phyloP scores from a whole-genome alignment of 371 early-diverging fungal genomes.

The Mucor plumbeus region DNA sequence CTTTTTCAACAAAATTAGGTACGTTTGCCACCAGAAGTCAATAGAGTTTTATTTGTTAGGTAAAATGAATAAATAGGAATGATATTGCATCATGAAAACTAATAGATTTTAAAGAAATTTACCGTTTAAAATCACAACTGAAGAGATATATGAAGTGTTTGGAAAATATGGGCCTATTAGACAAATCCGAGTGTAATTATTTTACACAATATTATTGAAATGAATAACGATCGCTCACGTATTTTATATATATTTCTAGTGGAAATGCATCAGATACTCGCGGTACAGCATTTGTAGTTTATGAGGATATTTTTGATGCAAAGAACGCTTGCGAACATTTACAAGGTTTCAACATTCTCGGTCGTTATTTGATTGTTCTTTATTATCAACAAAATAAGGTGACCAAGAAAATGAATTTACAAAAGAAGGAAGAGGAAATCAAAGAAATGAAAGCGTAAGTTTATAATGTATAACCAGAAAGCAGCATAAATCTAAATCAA shows the following conservation, averaged over 20 bases:
- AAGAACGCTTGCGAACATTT: conserved; percentile 96
- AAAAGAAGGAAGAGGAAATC: conserved; percentile 86
- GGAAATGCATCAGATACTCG: conserved; percentile 88
- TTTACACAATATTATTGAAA: not conserved
- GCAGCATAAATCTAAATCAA: no score
- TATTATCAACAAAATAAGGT: conserved; percentile 88
- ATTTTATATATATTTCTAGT: conserved; percentile 28
- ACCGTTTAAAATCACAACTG: conserved; percentile 93
- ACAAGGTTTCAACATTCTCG: conserved; percentile 94
- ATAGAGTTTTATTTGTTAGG: conserved; percentile 89
- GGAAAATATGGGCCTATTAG: conserved; percentile 97
- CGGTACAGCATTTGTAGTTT: conserved; percentile 96
- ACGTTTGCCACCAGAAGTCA: conserved; percentile 93
- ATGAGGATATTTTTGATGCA: conserved; percentile 97
- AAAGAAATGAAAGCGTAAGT: conserved; percentile 79
- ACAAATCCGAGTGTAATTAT: conserved; percentile 82
- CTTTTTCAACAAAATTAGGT: conserved; percentile 43
- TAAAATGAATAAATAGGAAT: conserved; percentile 28
- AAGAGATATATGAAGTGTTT: conserved; percentile 97
- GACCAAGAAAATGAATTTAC: conserved; percentile 82
- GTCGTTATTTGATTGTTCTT: conserved; percentile 93
- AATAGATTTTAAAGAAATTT: conserved; percentile 69
- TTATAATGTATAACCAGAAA: no score
- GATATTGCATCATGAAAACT: not conserved
- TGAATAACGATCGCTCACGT: not conserved